These are phyloP conservation scores for Leccinum glutinopallens DNA, from an alignment of 1,284 basidiomycete species.

Conservation along the genomic window DNA sequence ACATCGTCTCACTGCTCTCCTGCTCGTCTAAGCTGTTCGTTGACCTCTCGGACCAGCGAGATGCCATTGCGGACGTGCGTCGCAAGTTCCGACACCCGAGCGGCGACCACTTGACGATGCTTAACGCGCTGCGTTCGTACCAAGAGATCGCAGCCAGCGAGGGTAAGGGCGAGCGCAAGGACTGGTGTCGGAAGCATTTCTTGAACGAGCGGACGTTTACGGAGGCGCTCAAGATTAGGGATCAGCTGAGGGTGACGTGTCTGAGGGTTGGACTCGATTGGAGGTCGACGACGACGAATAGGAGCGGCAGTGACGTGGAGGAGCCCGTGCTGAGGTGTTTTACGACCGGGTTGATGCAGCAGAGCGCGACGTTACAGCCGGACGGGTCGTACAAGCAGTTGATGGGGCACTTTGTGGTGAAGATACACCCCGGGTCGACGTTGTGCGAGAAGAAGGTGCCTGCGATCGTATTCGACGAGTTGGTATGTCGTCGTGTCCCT, in stretches of 20 bases:
- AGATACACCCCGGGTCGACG: constrained; percentile 87
- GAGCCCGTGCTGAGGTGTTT: constrained; percentile 68
- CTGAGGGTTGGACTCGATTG: constrained; percentile 63
- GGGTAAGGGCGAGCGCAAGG: constrained; percentile 51
- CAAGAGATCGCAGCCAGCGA: constrained; percentile 54
- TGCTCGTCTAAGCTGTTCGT: constrained; percentile 75
- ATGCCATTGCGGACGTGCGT: constrained; percentile 67
- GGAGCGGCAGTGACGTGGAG: constrained; percentile 48
- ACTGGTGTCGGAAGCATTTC: constrained; percentile 85
- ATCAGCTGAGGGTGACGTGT: constrained; percentile 78
- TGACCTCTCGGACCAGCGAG: constrained; percentile 70
- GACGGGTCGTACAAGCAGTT: constrained; percentile 86
- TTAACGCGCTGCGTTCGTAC: constrained; percentile 87
- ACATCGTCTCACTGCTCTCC: constrained; percentile 81
- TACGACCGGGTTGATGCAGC: constrained; percentile 75
- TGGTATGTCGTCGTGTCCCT: constrained; percentile 55
- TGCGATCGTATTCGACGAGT: constrained; percentile 88
- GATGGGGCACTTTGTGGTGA: constrained; percentile 80
- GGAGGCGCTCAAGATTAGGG: constrained; percentile 83
- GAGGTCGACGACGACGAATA: constrained; percentile 36
- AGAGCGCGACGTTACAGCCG: constrained; percentile 80
- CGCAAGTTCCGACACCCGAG: constrained; percentile 80
- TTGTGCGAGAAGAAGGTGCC: constrained; percentile 79
- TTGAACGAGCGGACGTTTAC: constrained; percentile 85
- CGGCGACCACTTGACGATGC: constrained; percentile 89